Base-by-base conservation (phyloP, 164 flowering plant species). In the Annona squamosa region DNA sequence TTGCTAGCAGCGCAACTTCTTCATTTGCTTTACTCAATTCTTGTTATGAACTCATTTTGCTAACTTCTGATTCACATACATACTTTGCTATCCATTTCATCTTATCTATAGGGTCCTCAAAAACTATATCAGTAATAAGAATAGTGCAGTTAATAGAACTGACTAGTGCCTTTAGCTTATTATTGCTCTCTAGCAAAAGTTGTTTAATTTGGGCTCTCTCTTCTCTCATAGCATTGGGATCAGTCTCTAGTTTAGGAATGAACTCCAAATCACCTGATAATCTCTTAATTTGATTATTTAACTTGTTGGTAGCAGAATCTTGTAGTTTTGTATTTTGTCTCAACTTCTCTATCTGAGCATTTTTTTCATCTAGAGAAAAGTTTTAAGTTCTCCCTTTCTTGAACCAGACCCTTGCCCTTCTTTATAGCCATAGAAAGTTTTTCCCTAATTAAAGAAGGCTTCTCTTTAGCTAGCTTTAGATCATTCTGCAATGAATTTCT, bases 361-460 rank as follows among this genome's bases (percentile, higher is more conserved):
- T 52, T 63, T 82, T 95, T 75, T 87, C 94, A 57, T 87, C 89
- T 63, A 93, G 74, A 56, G 81, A 75, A 75, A 73, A 63, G 68
- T 83, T 86, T 93, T 81, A 93, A 73, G 68, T 85, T 87, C 73
- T 93, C 97, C 63, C 94, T 77, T 69, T 95, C 98, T 82, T 90
- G 97, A 77, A 91, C 84, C 75, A 95, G 79, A 16, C 98, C 99
- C 88, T 95, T 95, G 59, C 99, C 99, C 83, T 93, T 95, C 81
- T 95, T 95, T 41, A 95, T 94, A 70, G 99, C 99, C 96, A 91
- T 79, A 72, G 97, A 89, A 44, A 95, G 89, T 74, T 93, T 95
- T 80, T 93, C 99, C 79, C 91, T 87, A 48, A 95, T 78, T 19
- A 89, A 42, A 79, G 89, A 77, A 72, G 82, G 80, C 83, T 87